Conservation (phyloP, 1,139 yeast species). For the Lodderomyces oxycetoniae region DNA sequence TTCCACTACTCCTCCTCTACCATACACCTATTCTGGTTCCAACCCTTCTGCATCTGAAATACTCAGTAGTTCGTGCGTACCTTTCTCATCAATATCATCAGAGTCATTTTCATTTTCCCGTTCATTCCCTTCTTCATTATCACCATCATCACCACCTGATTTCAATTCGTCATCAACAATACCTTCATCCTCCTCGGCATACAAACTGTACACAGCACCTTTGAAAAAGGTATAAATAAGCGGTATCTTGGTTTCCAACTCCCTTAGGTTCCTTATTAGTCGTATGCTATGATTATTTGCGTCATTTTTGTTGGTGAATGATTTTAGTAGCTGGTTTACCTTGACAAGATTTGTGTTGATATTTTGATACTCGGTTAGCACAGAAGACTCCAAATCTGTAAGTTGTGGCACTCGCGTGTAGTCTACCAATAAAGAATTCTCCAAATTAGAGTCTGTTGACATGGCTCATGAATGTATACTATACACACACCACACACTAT, state of each 20-base stretch:
- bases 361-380: slow-evolving; percentile 9
- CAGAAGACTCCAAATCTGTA: slow-evolving; percentile 6
- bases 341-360: slow-evolving; percentile 19
- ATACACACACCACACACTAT: too few species aligned
- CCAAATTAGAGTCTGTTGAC: neutral
- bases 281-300: slow-evolving; percentile 19
- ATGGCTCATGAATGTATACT: too few species aligned
- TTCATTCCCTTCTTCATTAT: neutral
- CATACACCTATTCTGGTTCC: too few species aligned
- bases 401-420: slow-evolving; percentile 28
- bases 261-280: slow-evolving; percentile 47
- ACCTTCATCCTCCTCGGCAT: slow-evolving; percentile 11
- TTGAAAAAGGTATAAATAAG: slow-evolving; percentile 62
- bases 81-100: neutral
- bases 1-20: too few species aligned
- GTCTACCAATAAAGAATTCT: slow-evolving; percentile 17
- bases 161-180: slow-evolving; percentile 11
- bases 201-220: slow-evolving; percentile 62
- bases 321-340: slow-evolving; percentile 30
- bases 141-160: slow-evolving; percentile 1
- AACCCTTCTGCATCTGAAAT: slow-evolving; percentile 3
- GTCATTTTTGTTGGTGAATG: slow-evolving; percentile 18
- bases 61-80: slow-evolving; percentile 5
- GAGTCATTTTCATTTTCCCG: neutral
- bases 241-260: slow-evolving; percentile 59